Conservation (phyloP, 1,284 basidiomycete genomes). For the Trichosporon coremiiforme region DNA sequence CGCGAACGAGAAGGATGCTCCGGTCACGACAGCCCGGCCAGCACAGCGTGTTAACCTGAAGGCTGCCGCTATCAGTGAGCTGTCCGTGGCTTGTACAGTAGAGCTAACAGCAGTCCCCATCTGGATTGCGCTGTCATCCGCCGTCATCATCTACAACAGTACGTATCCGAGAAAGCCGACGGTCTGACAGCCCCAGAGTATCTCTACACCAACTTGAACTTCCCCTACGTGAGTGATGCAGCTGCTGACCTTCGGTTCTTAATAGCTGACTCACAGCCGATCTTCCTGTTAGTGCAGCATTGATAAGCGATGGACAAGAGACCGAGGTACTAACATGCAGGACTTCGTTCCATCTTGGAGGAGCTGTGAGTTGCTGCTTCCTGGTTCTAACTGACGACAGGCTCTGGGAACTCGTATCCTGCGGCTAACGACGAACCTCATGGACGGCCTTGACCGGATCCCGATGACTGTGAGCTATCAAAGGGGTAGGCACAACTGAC, state of each 20-base stretch:
- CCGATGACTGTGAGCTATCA: constrained; percentile 65
- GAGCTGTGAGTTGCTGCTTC: constrained; percentile 43
- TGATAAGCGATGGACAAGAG: not conserved
- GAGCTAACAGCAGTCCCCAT: constrained; percentile 46
- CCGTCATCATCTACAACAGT: constrained; percentile 94
- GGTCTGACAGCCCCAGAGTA: constrained; percentile 60
- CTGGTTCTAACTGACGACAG: constrained; percentile 52
- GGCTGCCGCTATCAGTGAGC: constrained; percentile 32
- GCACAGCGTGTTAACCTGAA: constrained; percentile 18
- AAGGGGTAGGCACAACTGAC: constrained; percentile 15
- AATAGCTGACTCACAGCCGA: constrained; percentile 44
- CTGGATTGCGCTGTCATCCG: constrained; percentile 78
- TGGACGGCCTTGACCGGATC: constrained; percentile 82
- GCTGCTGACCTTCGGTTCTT: not conserved
- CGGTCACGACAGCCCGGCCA: not conserved
- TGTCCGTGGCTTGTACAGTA: too few relatives aligned
- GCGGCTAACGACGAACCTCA: constrained; percentile 77
- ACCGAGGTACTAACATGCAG: constrained; percentile 64
- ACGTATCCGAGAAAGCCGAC: constrained; percentile 16
- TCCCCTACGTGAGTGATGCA: constrained; percentile 62
- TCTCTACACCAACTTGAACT: constrained; percentile 77
- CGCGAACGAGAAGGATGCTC: not conserved
- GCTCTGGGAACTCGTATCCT: constrained; percentile 87
- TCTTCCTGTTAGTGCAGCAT: constrained; percentile 48
- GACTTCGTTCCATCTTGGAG: constrained; percentile 58